Evolutionary conservation across 805 yeast species (phyloP).

Genomic region (Starmerella lactis-condensi): DNA sequence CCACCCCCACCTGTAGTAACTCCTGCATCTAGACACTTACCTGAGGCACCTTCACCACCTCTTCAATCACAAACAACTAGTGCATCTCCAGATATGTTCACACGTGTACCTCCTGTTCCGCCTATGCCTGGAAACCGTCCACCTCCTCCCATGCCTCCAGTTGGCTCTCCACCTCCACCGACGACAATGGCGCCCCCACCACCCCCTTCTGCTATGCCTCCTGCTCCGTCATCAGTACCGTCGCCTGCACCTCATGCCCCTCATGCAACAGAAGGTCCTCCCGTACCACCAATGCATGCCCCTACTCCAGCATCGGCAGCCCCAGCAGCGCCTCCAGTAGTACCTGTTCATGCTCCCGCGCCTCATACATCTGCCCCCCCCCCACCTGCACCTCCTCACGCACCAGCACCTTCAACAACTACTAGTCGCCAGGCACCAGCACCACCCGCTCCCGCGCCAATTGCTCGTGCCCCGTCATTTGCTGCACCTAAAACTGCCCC

Average conservation of each 20-base stretch:
- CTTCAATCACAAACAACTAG: too few species aligned
- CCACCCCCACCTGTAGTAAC: conserved; percentile 13
- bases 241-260: conserved; percentile 3
- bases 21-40: too few species aligned
- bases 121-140: conserved; percentile 4
- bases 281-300: conserved; percentile 5
- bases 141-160: conserved; percentile 10
- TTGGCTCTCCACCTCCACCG: conserved; percentile 4
- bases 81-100: too few species aligned
- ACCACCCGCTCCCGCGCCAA: conserved; percentile 5
- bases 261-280: conserved; percentile 2
- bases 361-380: conserved; percentile 7
- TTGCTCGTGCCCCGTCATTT: conserved; percentile 3
- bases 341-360: conserved; percentile 12
- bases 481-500: conserved; percentile 8
- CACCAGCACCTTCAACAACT: conserved; percentile 10
- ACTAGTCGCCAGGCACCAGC: conserved; percentile 16
- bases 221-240: conserved; percentile 1
- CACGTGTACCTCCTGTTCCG: conserved; percentile 9
- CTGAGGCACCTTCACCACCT: too few species aligned
- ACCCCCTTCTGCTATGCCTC: conserved; percentile 5
- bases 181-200: conserved; percentile 3
- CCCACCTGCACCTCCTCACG: conserved; percentile 18
- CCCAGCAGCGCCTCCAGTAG: conserved; percentile 6
- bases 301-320: conserved; percentile 5